Base-by-base conservation (phyloP, 202 grass and related monocot genomes). In the Panicum virgatum region DNA sequence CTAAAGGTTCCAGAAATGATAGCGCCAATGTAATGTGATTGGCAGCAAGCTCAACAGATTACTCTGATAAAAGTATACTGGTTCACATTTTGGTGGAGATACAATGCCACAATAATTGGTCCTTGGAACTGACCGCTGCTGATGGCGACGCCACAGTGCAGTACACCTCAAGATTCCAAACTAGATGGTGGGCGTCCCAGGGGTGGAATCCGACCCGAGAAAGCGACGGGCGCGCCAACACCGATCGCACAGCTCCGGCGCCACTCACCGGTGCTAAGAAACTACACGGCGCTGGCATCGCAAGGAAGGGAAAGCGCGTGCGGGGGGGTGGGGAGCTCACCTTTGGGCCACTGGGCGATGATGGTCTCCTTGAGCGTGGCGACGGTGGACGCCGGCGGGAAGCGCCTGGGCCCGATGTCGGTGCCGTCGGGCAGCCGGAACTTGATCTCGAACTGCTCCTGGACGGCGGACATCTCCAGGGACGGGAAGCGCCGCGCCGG, bases 301-400 rank as follows among this genome's bases (percentile, higher is more conserved):
- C 32, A 7, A 38, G 38, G 7, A 47, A 22, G 50, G 30, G 32
- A 10, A 66, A 58, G 44, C 7, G 58, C 27, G 10, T 22, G 18
- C 3, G 32, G 36, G n/a, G n/a, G n/a, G n/a, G n/a, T n/a, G n/a
- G n/a, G n/a, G 30, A 59, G 57, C 50, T 56, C 11, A 86, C 90
- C 90, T 89, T 88, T 86, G 0, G 90, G 90, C 90, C 90, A 92
- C 83, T 92, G 86, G 57, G 90, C 80, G 66, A 92, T 77, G 79
- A 92, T 86, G 83, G 69, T 81, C 80, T 92, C 90, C 83, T 92
- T 92, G 80, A 92, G 90, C 79, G 79, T 92, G 56, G 86, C 80
- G 79, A 92, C 90, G 58, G 86, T 86, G 83, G 90, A 89, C 27
- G 90, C 84, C 71, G 90, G 84, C 56, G 90, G 77, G 59, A 81